Evolutionary conservation across 2,329 filamentous ascomycete species (phyloP), one percentile per base, ranked within the genome.

Genomic region (Tolypocladium tropicale): DNA sequence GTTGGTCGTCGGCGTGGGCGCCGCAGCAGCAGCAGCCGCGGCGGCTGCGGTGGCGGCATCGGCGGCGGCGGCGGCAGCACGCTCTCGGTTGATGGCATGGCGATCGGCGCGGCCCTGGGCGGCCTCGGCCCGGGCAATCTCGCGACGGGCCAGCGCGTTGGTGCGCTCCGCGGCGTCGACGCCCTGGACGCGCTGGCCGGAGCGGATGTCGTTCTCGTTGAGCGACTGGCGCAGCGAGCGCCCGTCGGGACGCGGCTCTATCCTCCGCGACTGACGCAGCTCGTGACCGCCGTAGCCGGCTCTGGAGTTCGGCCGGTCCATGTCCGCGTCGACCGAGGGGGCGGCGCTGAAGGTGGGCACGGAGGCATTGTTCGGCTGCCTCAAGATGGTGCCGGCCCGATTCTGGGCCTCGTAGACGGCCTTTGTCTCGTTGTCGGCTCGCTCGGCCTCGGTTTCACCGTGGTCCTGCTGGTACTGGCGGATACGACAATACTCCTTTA

Each of bases 401-500:
- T 66, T 65, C 57, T 77, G 78, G 0, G 79, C 80, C 25, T 82
- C 77, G 9, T 67, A 68, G 0, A 82, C 78, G 1, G 81, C 81
- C 54, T 73, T 72, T 2, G 67, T 68, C 60, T 82, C 79, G 60
- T 85, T 84, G 1, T 68, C 66, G 5, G 68, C 63, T 21, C 76
- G 74, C 2, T 83, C 74, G 0, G 76, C 74, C 0, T 73, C 65
- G 0, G 63, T 66, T 65, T 85, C 83, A 28, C 76, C 78, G 6
- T 71, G 68, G 51, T 84, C 81, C 0, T 84, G 68, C 60, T 85
- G 81, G 50, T 70, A 74, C 63, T 85, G 81, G 4, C 83, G 79
- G 41, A 86, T 76, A 21, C 82, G 80, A 53, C 79, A 80, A 60
- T 85, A 86, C 62, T 86, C 82, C 65, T 85, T 85, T 52, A 86